A percentile compares a stretch with the other conserved stretches of the same genome.
phyloP scores from a whole-genome alignment of 1,284 basidiomycete genomes.

The Pholiota adiposa region DNA sequence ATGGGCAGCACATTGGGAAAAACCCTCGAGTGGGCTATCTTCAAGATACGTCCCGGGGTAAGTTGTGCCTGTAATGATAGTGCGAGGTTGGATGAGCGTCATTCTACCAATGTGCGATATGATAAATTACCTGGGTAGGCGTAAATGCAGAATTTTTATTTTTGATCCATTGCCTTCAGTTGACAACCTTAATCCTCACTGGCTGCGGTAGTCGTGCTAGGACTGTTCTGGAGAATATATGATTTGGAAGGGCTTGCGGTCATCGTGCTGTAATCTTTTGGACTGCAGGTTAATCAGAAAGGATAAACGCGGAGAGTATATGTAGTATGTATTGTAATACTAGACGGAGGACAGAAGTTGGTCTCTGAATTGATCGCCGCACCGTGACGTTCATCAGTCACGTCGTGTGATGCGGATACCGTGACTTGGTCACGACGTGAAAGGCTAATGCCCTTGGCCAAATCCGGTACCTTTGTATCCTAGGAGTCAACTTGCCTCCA shows the following conservation, averaged over 20 bases:
- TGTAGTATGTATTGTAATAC: too few species aligned
- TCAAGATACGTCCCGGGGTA: constrained; percentile 24
- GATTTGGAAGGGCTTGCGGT: too few species aligned
- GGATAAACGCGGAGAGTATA: too few species aligned
- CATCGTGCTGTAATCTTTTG: too few species aligned
- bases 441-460: constrained; percentile 16
- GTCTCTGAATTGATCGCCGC: too few species aligned
- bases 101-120: not conserved
- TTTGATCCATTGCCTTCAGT: not conserved
- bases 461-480: constrained; percentile 26
- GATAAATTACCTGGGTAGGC: not conserved
- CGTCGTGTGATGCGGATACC: constrained; percentile 25
- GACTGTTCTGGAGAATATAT: too few species aligned
- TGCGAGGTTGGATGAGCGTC: not conserved
- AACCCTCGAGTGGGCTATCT: constrained; percentile 31
- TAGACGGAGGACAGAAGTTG: too few species aligned
- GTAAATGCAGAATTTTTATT: not conserved
- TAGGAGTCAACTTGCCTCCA: constrained; percentile 6
- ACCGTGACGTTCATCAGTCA: not conserved
- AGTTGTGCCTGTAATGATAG: too few species aligned
- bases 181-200: not conserved
- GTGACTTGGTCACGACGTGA: constrained; percentile 42
- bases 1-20: constrained; percentile 31
- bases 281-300: too few species aligned
- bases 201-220: too few species aligned